Base-by-base conservation (phyloP, 2,329 filamentous ascomycete species). In the Penicillium concentricum region DNA sequence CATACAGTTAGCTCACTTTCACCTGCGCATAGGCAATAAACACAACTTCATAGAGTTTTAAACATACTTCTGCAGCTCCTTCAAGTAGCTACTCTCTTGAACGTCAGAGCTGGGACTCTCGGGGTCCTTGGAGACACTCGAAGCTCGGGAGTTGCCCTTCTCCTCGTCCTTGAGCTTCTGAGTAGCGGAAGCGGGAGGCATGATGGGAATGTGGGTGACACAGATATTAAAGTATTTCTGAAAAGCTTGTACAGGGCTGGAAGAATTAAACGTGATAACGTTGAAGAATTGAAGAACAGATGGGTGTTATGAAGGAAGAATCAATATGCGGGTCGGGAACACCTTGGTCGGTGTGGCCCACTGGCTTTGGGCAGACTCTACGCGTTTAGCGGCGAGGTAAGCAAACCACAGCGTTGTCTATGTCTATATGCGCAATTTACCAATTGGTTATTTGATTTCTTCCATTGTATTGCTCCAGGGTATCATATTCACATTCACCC, bases 51-150 rank as follows among this genome's bases (percentile, higher is more conserved):
- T n/a, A 15, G 9, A 2, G n/a, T 39, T 46, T 35, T 39, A 32
- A 34, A 72, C 87, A 72, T 79, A 96, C 92, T 96, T 97, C 72
- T 93, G 87, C 48, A 97, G 82, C 74, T 97, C 93, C 72, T 87
- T 91, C 72, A 97, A 83, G 77, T 93, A 92, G 38, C 87, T 81
- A 69, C 85, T 92, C 73, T 97, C 92, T 60, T 79, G 80, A 58
- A 80, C 80, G 68, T 81, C 74, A 8, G 79, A 77, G 61, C 72
- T 74, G 60, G 80, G 58, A 18, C 57, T 60, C 32, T 66, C 74
- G 1, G 56, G 50, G 7, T 71, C 69, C 58, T 67, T 68, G 42
- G 70, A 68, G 38, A 62, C 61, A 51, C 63, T 67, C 28, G 71
- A 70, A 56, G 62, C 64, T 62, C 61, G 85, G 61, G 81, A 71